phyloP scores from a whole-genome alignment of 805 yeast species.

The Kodamaea restingae region DNA sequence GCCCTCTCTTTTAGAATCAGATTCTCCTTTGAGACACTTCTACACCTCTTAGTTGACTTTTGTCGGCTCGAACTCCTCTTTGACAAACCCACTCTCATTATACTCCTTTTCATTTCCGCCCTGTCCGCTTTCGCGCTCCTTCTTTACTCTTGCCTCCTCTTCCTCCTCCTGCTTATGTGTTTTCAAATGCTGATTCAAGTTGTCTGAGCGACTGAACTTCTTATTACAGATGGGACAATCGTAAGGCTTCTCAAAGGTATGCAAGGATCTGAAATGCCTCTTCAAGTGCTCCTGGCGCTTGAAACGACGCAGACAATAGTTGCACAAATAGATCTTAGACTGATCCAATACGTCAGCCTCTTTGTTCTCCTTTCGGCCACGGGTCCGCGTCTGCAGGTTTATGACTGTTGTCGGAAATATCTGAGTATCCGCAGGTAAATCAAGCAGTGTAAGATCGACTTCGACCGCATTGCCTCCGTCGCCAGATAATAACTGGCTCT shows the following conservation, averaged over 20 bases:
- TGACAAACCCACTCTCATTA: not conserved
- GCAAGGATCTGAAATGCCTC: constrained; percentile 69
- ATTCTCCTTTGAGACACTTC: too few relatives aligned
- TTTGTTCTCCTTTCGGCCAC: constrained; percentile 64
- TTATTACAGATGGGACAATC: constrained; percentile 58
- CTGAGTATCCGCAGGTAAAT: constrained; percentile 38
- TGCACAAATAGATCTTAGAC: constrained; percentile 58
- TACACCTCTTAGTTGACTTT: too few relatives aligned
- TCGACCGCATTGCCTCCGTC: constrained; percentile 21
- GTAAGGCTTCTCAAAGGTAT: constrained; percentile 69
- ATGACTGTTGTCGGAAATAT: constrained; percentile 32
- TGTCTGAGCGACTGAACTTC: constrained; percentile 64
- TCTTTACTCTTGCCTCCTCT: not conserved
- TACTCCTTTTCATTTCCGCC: too few relatives aligned
- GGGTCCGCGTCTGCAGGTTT: constrained; percentile 35
- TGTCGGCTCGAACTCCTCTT: not conserved
- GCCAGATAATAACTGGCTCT: constrained; percentile 10
- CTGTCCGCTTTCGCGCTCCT: too few relatives aligned
- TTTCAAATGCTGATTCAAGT: constrained; percentile 62
- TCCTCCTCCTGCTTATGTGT: constrained; percentile 37
- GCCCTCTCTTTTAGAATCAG: too few relatives aligned
- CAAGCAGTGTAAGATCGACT: constrained; percentile 36
- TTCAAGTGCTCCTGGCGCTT: constrained; percentile 75
- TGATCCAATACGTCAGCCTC: constrained; percentile 49
- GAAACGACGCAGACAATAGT: constrained; percentile 59